Percentiles rank a stretch among this genome's conserved stretches.
Conservation (phyloP, 2,329 filamentous ascomycete species). For the Colletotrichum salicis region DNA sequence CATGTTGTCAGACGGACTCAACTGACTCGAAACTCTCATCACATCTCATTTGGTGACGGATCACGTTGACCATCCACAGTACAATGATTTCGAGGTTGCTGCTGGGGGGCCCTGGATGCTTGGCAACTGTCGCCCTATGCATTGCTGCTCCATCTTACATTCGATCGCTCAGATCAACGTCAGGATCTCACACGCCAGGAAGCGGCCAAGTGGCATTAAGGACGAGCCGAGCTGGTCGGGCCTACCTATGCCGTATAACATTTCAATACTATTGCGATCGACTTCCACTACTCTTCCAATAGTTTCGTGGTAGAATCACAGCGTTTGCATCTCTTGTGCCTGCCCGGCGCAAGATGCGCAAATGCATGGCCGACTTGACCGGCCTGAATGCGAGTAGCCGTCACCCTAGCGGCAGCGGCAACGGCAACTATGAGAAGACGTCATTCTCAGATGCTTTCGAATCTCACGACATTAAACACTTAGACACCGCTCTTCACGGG, state of each 20-base stretch:
- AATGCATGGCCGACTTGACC: background rate
- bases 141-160: slow-evolving; percentile 35
- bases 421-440: background rate
- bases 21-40: slow-evolving; percentile 3
- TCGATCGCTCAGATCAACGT: slow-evolving; percentile 32
- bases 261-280: background rate
- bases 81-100: background rate
- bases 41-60: slow-evolving; percentile 30
- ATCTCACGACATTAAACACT: slow-evolving; percentile 4
- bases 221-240: background rate
- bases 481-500: slow-evolving; percentile 4
- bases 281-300: background rate
- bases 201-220: background rate
- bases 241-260: background rate
- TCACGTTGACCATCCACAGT: slow-evolving; percentile 22
- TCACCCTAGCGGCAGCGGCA: background rate
- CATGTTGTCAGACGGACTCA: background rate
- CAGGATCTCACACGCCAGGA: slow-evolving; percentile 20
- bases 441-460: slow-evolving; percentile 4
- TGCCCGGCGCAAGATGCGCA: background rate
- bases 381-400: background rate
- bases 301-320: background rate
- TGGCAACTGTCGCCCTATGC: slow-evolving; percentile 32
- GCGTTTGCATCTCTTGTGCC: slow-evolving; percentile 4
- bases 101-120: slow-evolving; percentile 29